Evolutionary conservation across 164 flowering plant species (phyloP).

Genomic region (Taxillus chinensis): DNA sequence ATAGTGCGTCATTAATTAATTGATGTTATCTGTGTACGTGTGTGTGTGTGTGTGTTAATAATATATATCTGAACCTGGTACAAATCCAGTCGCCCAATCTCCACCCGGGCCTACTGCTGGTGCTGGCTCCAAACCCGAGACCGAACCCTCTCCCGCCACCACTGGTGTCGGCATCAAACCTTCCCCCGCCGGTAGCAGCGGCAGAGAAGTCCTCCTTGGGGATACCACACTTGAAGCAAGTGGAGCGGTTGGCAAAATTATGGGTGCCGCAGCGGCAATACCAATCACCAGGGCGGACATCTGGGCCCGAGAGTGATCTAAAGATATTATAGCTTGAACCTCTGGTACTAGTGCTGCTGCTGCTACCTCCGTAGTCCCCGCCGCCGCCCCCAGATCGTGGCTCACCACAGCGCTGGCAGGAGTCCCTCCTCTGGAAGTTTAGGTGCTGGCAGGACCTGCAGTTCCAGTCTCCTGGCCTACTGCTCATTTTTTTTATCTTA

Average conservation of each 20-base stretch:
- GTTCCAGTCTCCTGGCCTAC: constrained; percentile 74
- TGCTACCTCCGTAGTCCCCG: constrained; percentile 12
- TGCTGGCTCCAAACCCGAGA: constrained; percentile 9
- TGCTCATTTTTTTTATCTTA: constrained; percentile 17
- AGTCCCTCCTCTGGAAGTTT: constrained; percentile 60
- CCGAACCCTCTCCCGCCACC: constrained; percentile 15
- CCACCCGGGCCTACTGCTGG: constrained; percentile 29
- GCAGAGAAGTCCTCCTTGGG: constrained; percentile 20
- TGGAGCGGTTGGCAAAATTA: constrained; percentile 46
- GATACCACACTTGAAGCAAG: constrained; percentile 40
- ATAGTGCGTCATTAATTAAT: too few species aligned
- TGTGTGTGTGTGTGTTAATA: too few species aligned
- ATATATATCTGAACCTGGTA: constrained; percentile 20
- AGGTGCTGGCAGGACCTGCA: constrained; percentile 64
- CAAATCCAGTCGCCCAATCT: constrained; percentile 54
- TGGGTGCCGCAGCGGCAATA: constrained; percentile 49
- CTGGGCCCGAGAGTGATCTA: constrained; percentile 22
- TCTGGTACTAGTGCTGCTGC: constrained; percentile 8
- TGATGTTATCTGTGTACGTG: too few species aligned
- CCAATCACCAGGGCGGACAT: constrained; percentile 51
- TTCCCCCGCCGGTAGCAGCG: constrained; percentile 3
- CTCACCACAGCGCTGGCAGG: constrained; percentile 61
- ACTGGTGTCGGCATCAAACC: constrained; percentile 10
- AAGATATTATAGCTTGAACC: constrained; percentile 11
- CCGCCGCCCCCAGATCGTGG: constrained; percentile 19